Conservation (phyloP, 2,329 filamentous ascomycete species). For the Colletotrichum sp. region DNA sequence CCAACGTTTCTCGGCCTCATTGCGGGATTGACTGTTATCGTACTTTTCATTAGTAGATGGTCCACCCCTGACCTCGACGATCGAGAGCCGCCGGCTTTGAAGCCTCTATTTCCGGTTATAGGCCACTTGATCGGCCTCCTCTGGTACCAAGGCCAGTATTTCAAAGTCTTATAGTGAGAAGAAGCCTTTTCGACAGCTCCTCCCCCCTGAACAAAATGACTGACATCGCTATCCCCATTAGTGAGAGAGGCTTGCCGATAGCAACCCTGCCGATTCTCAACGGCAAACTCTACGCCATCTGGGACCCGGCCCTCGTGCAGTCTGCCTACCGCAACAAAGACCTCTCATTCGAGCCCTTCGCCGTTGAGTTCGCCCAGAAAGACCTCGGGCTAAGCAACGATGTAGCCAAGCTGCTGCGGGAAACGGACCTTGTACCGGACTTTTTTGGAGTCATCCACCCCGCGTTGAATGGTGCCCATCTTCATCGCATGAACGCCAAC, state of each 20-base stretch:
- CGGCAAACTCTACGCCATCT: conserved; percentile 48
- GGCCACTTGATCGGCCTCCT: conserved; percentile 52
- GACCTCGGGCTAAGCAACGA: conserved; percentile 40
- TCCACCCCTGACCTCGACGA: conserved; percentile 25
- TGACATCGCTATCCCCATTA: neutral
- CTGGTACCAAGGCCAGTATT: conserved; percentile 38
- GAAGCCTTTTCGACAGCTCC: neutral
- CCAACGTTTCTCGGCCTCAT: neutral
- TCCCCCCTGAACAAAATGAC: neutral
- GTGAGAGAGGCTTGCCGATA: conserved; percentile 34
- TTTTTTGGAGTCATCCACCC: neutral
- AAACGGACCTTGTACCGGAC: conserved; percentile 15
- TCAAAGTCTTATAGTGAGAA: conserved; percentile 40
- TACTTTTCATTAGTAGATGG: neutral
- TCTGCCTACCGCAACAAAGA: conserved; percentile 42
- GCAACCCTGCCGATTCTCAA: conserved; percentile 50
- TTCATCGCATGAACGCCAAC: neutral
- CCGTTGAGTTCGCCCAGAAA: conserved; percentile 39
- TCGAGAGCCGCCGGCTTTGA: conserved; percentile 46
- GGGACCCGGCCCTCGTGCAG: conserved; percentile 41
- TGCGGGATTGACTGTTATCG: neutral
- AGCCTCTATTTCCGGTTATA: conserved; percentile 44
- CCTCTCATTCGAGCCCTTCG: conserved; percentile 48
- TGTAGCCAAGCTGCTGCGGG: conserved; percentile 34
- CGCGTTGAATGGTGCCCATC: neutral